phyloP scores from a whole-genome alignment of 257 asterid genomes.

The Echium plantagineum region DNA sequence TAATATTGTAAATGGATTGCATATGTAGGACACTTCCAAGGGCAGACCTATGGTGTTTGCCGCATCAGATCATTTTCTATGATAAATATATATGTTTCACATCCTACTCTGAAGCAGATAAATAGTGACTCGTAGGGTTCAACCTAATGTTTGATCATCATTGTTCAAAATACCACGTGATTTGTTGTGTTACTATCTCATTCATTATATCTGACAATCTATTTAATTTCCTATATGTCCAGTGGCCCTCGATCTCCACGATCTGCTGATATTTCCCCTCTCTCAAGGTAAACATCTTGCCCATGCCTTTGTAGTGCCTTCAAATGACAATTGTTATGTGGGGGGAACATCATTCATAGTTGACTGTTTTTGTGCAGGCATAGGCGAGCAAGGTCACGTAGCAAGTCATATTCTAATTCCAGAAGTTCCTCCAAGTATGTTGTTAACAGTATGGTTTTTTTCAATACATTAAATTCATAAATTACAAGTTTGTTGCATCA shows the following conservation, averaged over 20 bases:
- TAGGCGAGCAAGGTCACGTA: constrained; percentile 35
- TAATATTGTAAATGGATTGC: too few species aligned
- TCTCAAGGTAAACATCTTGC: constrained; percentile 34
- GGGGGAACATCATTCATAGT: background rate
- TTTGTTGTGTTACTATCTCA: background rate
- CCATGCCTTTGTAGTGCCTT: constrained; percentile 1
- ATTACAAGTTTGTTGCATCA: background rate
- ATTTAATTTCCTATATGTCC: constrained; percentile 16
- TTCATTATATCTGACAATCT: constrained; percentile 12
- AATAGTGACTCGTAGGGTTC: too few species aligned
- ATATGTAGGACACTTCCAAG: too few species aligned
- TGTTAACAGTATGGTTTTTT: constrained; percentile 3
- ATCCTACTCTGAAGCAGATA: too few species aligned
- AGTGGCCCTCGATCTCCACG: constrained; percentile 59
- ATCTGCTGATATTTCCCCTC: constrained; percentile 44
- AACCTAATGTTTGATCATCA: background rate
- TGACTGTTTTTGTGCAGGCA: constrained; percentile 19
- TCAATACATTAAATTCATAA: background rate
- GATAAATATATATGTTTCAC: background rate
- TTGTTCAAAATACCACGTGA: background rate
- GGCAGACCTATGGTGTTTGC: too few species aligned
- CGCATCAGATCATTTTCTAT: background rate
- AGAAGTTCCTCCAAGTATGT: constrained; percentile 41
- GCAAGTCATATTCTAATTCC: constrained; percentile 42
- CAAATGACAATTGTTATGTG: background rate